Base-by-base conservation (phyloP, 164 flowering plant species). In the Sextonia rubra region DNA sequence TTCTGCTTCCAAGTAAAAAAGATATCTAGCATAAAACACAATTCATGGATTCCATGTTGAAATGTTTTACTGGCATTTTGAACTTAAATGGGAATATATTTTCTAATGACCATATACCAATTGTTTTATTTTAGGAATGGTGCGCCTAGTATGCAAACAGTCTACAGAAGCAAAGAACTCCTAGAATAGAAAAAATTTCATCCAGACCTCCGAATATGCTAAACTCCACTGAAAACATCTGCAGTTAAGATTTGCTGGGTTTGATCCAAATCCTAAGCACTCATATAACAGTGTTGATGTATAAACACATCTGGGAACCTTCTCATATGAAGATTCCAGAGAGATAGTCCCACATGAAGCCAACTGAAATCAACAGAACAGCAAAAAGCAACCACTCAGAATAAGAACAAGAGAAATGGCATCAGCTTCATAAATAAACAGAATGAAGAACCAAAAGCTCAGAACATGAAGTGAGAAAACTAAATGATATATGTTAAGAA, bases 281-380 rank as follows among this genome's bases (percentile, higher is more conserved):
- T 90, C 91, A 71, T 84, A 86, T 55, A 90, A 74, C 76, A 77
- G 77, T 47, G 92, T 86, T 24, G 94, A 87, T 44, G 89, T 77
- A 75, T 88, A 90, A 49, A 86, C 69, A 75, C 94, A 90, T 64
- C 86, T 67, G 2, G 81, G 61, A 49, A 81, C 89, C 78, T 77
- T 86, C 69, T 87, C 89, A 75, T 87, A 90, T 18, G 94, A 87
- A 22, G 94, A 88, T 79, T 88, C 92, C 72, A 88, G 72, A 66
- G 85, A 78, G 47, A 87, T 61, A 75, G 69, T 78, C 49, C 88
- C 91, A 73, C 94, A 88, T 62, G 91, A 82, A 29, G 85, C 92
- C 65, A 79, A 64, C 94, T 90, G 87, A 47, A 72, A 64, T 49
- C 52, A 65, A 15, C 47, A 20, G 27, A 47, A 29, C 24, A 52